Evolutionary conservation across 2,329 filamentous ascomycete species (phyloP).

Genomic region (Neonectria coccinea): DNA sequence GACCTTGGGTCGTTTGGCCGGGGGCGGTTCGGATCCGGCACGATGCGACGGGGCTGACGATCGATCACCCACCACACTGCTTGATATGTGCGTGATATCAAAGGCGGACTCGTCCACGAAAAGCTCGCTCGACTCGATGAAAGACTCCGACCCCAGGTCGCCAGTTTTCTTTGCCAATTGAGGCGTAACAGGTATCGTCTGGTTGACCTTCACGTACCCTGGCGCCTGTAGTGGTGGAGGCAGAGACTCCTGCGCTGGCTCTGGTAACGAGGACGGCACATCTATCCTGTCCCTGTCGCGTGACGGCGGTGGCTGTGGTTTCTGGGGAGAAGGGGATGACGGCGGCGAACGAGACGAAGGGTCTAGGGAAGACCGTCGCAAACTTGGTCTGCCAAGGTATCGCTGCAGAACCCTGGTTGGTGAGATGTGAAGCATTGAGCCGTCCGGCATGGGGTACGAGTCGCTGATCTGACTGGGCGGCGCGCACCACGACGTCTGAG

Average conservation of each 20-base stretch:
- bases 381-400: constrained; percentile 53
- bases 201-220: constrained; percentile 13
- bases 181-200: constrained; percentile 46
- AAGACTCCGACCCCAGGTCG: constrained; percentile 2
- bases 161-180: constrained; percentile 6
- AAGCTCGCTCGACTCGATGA: constrained; percentile 20
- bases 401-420: constrained; percentile 64
- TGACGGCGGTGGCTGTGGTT: background rate
- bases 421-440: constrained; percentile 50
- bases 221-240: constrained; percentile 3
- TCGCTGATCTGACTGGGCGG: constrained; percentile 66
- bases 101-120: constrained; percentile 28
- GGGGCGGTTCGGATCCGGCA: constrained; percentile 49
- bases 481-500: constrained; percentile 54
- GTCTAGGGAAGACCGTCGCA: constrained; percentile 40
- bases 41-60: constrained; percentile 35
- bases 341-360: constrained; percentile 39
- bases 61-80: constrained; percentile 42
- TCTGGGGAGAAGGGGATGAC: constrained; percentile 28
- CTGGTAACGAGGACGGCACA: constrained; percentile 45
- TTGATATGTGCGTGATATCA: constrained; percentile 51
- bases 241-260: constrained; percentile 28
- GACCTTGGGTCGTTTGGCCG: constrained; percentile 44
- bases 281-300: constrained; percentile 10
- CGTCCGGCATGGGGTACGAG: constrained; percentile 60